Percentiles rank a stretch among this genome's conserved stretches.
Evolutionary conservation across 768 basidiomycete species (phyloP).

Genomic region (Leccinellum luteum): DNA sequence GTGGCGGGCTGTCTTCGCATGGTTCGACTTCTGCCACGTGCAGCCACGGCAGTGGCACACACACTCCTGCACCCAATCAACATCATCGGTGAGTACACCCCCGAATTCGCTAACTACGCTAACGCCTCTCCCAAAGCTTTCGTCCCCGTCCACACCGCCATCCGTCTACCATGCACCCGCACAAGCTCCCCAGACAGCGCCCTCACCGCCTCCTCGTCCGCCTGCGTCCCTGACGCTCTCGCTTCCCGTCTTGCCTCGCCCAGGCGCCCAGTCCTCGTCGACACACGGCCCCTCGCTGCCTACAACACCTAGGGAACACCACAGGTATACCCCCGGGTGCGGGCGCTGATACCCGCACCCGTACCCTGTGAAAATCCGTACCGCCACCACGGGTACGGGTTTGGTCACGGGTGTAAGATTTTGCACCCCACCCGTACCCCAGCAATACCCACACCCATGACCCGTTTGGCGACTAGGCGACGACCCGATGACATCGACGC

Average conservation of each 20-base stretch:
- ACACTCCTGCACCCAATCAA: too few relatives aligned
- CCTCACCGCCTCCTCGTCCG: conserved; percentile 31
- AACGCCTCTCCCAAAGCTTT: conserved; percentile 44
- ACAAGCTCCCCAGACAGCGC: conserved; percentile 20
- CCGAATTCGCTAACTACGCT: conserved; percentile 8
- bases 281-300: conserved; percentile 70
- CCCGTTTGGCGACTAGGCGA: too few relatives aligned
- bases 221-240: conserved; percentile 43
- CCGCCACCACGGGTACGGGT: conserved; percentile 46
- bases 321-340: conserved; percentile 15
- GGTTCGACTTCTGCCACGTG: conserved; percentile 59
- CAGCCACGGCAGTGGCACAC: too few relatives aligned
- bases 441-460: too few relatives aligned
- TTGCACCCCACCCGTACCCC: too few relatives aligned
- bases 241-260: conserved; percentile 47
- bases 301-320: conserved; percentile 52
- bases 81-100: too few relatives aligned
- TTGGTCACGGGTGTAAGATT: too few relatives aligned
- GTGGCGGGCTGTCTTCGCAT: conserved; percentile 71
- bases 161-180: not conserved
- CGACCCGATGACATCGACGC: too few relatives aligned
- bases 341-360: conserved; percentile 19
- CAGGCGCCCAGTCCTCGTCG: conserved; percentile 67
- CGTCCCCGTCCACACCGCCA: conserved; percentile 4
- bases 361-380: conserved; percentile 47